Base-by-base conservation (phyloP, 2,329 filamentous ascomycete species). In the Zymoseptoria pseudotritici region DNA sequence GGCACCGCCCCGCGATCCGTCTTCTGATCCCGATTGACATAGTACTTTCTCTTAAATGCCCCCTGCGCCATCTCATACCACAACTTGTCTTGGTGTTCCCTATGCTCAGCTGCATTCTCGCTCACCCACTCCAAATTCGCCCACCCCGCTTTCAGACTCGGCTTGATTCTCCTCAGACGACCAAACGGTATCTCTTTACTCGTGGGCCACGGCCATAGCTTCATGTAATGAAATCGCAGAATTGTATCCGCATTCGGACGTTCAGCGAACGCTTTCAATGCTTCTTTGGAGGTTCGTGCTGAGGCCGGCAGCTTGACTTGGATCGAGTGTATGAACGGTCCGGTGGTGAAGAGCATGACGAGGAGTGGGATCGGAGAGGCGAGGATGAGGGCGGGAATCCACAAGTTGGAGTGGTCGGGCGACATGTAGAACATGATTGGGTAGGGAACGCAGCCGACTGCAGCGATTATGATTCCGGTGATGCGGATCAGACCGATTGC, bases 401-500 rank as follows among this genome's bases (percentile, higher is more conserved):
- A 68, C 69, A 75, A 80, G 66, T 68, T 72, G n/a, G 76, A 74
- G 50, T 73, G 74, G 10, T 77, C 76, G n/a, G 72, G 71, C 2
- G 74, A 69, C 53, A 67, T 63, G 55, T 72, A 76, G 65, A 85
- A 86, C 20, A 79, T 76, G 0, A 88, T 88, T 0, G 83, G 83
- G 55, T 86, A 79, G 56, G 87, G 74, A 64, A 79, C 80, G 50
- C 54, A 42, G 67, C 89, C 89, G 66, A 88, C 84, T 21, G 80
- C 81, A 58, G 87, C 87, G 49, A 89, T 73, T 62, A 91, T 83
- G 50, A 94, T 80, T 2, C 87, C 86, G 0, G 85, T 85, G 58
- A 93, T 76, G 68, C 91, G 90, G 63, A 89, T 73, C 69, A 85
- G 83, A 54, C 87, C 88, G 53, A 93, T 75, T 65, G 88, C 86